These are phyloP conservation scores for Fulvia fulva DNA, from an alignment of 2,329 filamentous ascomycete genomes.

Conservation along the genomic window DNA sequence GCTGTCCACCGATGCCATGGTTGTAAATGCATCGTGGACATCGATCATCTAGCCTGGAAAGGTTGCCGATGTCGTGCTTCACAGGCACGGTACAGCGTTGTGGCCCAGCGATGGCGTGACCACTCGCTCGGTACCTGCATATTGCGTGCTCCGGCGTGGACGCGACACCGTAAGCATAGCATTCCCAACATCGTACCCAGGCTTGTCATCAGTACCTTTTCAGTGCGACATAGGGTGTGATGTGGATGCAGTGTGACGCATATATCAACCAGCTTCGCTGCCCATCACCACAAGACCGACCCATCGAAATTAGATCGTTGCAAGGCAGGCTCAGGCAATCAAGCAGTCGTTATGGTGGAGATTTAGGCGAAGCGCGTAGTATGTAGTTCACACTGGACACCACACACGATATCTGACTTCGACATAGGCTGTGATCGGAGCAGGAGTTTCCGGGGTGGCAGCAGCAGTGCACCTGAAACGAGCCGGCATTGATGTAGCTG, in stretches of 20 bases:
- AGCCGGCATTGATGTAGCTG: conserved; percentile 47
- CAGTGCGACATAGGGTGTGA: not conserved
- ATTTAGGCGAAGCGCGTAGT: not conserved
- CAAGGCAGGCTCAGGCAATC: not conserved
- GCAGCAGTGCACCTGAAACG: conserved; percentile 46
- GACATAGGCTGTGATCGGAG: conserved; percentile 48
- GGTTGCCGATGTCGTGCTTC: not conserved
- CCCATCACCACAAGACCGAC: no score
- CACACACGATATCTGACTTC: no score
- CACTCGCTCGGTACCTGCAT: not conserved
- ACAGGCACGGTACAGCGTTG: not conserved
- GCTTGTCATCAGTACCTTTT: not conserved
- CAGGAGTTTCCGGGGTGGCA: conserved; percentile 50
- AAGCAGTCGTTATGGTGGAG: not conserved
- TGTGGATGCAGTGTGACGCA: not conserved
- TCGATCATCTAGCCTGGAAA: not conserved
- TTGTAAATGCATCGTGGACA: not conserved
- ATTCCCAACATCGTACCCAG: not conserved
- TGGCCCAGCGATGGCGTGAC: not conserved
- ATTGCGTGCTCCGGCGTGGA: not conserved
- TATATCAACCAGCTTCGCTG: not conserved
- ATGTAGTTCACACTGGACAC: no score
- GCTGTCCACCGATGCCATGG: not conserved
- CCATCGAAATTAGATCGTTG: not conserved
- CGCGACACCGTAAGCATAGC: not conserved